Conservation (phyloP, 2,329 filamentous ascomycete genomes). For the Coniochaeta sp. region DNA sequence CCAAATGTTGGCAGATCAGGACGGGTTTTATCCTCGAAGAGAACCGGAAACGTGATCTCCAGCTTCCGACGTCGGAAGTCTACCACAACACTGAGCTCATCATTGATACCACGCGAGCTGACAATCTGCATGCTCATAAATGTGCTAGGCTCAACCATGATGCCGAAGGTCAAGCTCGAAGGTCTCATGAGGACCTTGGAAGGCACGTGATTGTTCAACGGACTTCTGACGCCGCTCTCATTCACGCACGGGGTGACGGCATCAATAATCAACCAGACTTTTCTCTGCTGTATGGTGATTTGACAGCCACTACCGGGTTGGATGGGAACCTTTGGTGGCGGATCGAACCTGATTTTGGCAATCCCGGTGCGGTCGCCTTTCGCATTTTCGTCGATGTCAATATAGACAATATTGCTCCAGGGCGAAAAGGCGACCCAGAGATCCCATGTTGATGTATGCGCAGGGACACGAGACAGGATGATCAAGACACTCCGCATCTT, state of each 20-base stretch:
- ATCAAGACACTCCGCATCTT: constrained; percentile 12
- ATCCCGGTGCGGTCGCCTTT: constrained; percentile 27
- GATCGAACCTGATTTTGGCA: constrained; percentile 49
- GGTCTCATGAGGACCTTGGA: constrained; percentile 4
- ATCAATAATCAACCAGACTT: constrained; percentile 24
- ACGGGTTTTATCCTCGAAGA: constrained; percentile 7
- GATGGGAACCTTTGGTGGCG: constrained; percentile 39
- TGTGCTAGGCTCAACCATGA: constrained; percentile 9
- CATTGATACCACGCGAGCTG: not conserved
- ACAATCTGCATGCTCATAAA: constrained; percentile 12
- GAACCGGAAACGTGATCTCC: constrained; percentile 21
- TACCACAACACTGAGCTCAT: constrained; percentile 19
- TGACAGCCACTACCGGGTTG: constrained; percentile 14
- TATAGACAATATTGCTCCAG: constrained; percentile 44
- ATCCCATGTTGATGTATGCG: constrained; percentile 27
- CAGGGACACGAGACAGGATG: constrained; percentile 24
- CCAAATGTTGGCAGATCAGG: constrained; percentile 9
- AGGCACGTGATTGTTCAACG: constrained; percentile 11
- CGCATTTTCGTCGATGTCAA: constrained; percentile 45
- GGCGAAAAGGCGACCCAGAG: constrained; percentile 44
- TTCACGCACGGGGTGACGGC: constrained; percentile 4
- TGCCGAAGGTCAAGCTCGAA: constrained; percentile 11
- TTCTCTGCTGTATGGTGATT: constrained; percentile 12
- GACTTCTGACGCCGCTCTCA: constrained; percentile 8
- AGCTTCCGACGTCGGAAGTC: constrained; percentile 21